Percentiles rank a stretch among this genome's conserved stretches.
These are phyloP conservation scores for Fusarium fujikuroi DNA, from an alignment of 2,329 filamentous ascomycete genomes.

Conservation along the genomic window DNA sequence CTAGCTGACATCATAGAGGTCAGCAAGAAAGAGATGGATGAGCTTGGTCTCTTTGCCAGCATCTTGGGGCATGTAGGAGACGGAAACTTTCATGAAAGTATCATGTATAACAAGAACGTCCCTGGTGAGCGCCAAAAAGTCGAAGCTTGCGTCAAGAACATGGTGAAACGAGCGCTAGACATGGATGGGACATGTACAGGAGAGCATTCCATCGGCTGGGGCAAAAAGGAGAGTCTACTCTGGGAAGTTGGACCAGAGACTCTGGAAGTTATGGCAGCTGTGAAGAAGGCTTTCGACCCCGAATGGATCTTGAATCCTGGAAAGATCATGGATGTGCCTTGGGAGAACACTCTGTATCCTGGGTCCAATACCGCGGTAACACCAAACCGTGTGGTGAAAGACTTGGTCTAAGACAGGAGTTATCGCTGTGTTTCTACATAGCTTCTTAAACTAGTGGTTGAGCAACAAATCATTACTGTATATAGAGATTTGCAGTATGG, in stretches of 20 bases:
- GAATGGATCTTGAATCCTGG: conserved; percentile 91
- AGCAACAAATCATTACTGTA: neutral
- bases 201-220: conserved; percentile 86
- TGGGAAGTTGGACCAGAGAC: conserved; percentile 85
- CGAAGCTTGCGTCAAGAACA: conserved; percentile 84
- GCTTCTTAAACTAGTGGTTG: neutral
- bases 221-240: conserved; percentile 83
- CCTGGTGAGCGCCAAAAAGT: conserved; percentile 78
- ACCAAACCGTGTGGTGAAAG: conserved; percentile 32
- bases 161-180: conserved; percentile 89
- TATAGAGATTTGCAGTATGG: neutral
- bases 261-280: conserved; percentile 82
- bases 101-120: conserved; percentile 82
- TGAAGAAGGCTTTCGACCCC: conserved; percentile 87
- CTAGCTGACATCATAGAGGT: conserved; percentile 81
- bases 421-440: neutral
- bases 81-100: conserved; percentile 93
- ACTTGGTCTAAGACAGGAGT: neutral
- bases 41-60: conserved; percentile 85
- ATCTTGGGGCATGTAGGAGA: conserved; percentile 92
- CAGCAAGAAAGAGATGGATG: conserved; percentile 89
- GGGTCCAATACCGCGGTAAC: conserved; percentile 38
- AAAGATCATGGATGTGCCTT: conserved; percentile 83
- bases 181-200: conserved; percentile 96
- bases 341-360: conserved; percentile 42